Conservation (phyloP, 1,139 yeast genomes). For the Keqinozyma sinolaborantium region DNA sequence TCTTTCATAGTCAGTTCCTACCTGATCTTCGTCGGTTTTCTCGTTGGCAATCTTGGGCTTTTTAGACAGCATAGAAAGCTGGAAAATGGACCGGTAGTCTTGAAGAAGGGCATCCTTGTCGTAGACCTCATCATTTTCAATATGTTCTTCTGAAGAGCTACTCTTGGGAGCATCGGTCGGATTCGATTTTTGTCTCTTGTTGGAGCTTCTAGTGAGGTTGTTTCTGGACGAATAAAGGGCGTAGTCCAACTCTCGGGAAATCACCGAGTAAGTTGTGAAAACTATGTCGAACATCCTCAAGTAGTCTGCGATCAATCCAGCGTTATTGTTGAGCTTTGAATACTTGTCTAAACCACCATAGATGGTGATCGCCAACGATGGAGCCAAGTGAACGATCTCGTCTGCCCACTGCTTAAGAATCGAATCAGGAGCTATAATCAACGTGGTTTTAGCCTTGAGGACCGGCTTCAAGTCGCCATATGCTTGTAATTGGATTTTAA, state of each 20-base stretch:
- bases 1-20: constrained; percentile 31
- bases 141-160: constrained; percentile 9
- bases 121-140: constrained; percentile 4
- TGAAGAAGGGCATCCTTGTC: constrained; percentile 14
- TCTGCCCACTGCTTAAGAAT: constrained; percentile 81
- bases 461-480: constrained; percentile 42
- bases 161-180: constrained; percentile 9
- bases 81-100: constrained; percentile 27
- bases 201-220: constrained; percentile 46
- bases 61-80: constrained; percentile 19
- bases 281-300: constrained; percentile 70
- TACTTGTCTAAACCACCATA: constrained; percentile 61
- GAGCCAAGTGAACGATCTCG: constrained; percentile 62
- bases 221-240: constrained; percentile 67
- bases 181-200: constrained; percentile 12
- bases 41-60: constrained; percentile 30
- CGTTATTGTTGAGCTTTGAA: constrained; percentile 39
- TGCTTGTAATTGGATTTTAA: constrained; percentile 30
- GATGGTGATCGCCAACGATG: constrained; percentile 51
- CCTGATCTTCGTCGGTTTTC: constrained; percentile 18
- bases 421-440: constrained; percentile 82
- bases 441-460: constrained; percentile 60
- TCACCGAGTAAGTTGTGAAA: constrained; percentile 68
- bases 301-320: constrained; percentile 42
- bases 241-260: constrained; percentile 75